Percentiles rank a stretch among this genome's conserved stretches.
Evolutionary conservation across 2,329 filamentous ascomycete genomes (phyloP).

Genomic region (Lasiodiplodia citricola): DNA sequence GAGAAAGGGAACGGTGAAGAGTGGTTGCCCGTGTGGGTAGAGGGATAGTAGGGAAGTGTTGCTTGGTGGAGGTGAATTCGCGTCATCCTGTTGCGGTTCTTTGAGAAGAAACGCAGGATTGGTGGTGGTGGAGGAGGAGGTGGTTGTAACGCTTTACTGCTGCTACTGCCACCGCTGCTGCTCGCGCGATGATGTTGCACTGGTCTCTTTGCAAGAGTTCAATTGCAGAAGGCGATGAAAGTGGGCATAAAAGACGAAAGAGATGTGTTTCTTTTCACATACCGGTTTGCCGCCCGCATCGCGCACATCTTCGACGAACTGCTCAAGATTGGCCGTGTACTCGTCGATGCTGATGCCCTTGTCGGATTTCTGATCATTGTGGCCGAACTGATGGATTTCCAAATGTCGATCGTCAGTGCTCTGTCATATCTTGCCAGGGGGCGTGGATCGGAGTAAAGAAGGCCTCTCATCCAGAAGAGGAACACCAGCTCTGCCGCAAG

Average conservation of each 20-base stretch:
- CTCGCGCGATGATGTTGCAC: neutral
- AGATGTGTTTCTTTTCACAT: neutral
- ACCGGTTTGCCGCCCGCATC: slow-evolving; percentile 41
- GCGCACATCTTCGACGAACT: slow-evolving; percentile 43
- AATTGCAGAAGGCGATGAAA: neutral
- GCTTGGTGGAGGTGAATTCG: neutral
- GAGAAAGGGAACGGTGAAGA: no score
- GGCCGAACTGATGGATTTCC: slow-evolving; percentile 57
- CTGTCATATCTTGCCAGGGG: no score
- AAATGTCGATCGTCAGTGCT: no score
- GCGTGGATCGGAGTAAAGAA: no score
- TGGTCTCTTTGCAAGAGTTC: neutral
- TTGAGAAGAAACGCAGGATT: neutral
- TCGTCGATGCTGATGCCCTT: slow-evolving; percentile 53
- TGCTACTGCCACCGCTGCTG: neutral
- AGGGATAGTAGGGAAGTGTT: neutral
- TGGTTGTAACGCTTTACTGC: no score
- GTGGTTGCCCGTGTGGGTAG: no score
- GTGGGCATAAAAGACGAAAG: neutral
- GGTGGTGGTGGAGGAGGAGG: neutral
- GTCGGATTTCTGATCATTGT: slow-evolving; percentile 64
- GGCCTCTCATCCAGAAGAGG: no score
- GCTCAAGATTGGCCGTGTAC: slow-evolving; percentile 59
- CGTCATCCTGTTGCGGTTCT: neutral
- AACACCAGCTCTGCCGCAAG: no score